phyloP scores from a whole-genome alignment of 2,329 filamentous ascomycete species.

The Shiraia sp. region DNA sequence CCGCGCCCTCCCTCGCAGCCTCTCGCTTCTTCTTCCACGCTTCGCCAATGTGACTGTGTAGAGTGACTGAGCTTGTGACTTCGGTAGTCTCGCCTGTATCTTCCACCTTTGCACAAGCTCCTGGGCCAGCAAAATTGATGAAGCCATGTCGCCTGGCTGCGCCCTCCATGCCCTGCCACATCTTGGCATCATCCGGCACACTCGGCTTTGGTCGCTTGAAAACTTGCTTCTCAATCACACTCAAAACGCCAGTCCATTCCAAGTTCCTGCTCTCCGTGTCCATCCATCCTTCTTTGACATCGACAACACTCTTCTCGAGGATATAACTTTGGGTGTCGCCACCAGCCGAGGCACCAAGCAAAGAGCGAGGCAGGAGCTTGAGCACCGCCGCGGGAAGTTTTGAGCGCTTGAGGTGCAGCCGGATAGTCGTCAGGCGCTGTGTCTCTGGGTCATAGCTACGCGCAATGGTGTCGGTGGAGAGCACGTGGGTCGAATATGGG shows the following conservation, averaged over 20 bases:
- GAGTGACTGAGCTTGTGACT: conserved; percentile 74
- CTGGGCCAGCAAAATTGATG: conserved; percentile 29
- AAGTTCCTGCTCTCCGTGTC: conserved; percentile 78
- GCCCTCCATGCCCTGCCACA: conserved; percentile 37
- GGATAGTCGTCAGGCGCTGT: conserved; percentile 75
- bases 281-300: conserved; percentile 82
- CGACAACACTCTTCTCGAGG: conserved; percentile 77
- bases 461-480: conserved; percentile 81
- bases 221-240: conserved; percentile 74
- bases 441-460: conserved; percentile 73
- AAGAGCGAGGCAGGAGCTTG: conserved; percentile 72
- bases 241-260: conserved; percentile 79
- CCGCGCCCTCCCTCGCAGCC: conserved; percentile 44
- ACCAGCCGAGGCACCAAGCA: conserved; percentile 62
- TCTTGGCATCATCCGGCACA: conserved; percentile 26
- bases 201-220: conserved; percentile 58
- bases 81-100: conserved; percentile 57
- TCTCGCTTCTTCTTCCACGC: conserved; percentile 58
- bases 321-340: conserved; percentile 77
- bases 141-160: conserved; percentile 38
- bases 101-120: conserved; percentile 32
- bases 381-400: conserved; percentile 75
- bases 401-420: conserved; percentile 80
- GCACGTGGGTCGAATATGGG: conserved; percentile 79
- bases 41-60: conserved; percentile 73